phyloP scores from a whole-genome alignment of 2,329 filamentous ascomycete species.

The Fusarium camptoceras region DNA sequence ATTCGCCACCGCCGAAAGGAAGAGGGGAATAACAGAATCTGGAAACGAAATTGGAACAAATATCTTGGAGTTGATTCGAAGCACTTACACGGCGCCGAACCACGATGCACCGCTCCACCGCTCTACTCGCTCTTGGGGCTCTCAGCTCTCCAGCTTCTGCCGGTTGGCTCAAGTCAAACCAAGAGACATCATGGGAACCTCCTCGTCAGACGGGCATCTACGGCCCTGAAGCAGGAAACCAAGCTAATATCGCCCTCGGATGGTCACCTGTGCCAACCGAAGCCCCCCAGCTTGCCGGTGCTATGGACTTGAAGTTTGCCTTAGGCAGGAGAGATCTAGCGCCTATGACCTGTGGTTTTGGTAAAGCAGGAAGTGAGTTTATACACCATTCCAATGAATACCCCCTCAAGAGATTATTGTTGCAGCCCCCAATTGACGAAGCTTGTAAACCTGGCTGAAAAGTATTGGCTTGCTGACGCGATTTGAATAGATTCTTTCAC shows the following conservation, averaged over 20 bases:
- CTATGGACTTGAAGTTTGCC: slow-evolving; percentile 48
- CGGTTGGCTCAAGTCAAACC: slow-evolving; percentile 42
- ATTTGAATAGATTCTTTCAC: slow-evolving; percentile 45
- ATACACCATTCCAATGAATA: neutral
- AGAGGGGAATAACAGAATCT: neutral
- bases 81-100: neutral
- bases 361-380: slow-evolving; percentile 48
- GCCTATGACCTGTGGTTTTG: slow-evolving; percentile 50
- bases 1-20: neutral
- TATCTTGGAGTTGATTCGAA: neutral
- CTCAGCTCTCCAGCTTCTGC: slow-evolving; percentile 39
- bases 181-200: slow-evolving; percentile 47
- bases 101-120: slow-evolving; percentile 34
- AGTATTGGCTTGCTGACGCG: neutral
- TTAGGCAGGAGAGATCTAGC: slow-evolving; percentile 47
- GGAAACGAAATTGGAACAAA: neutral
- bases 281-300: slow-evolving; percentile 46
- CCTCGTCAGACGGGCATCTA: slow-evolving; percentile 44
- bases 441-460: neutral
- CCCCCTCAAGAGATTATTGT: neutral
- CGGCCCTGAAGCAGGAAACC: slow-evolving; percentile 21
- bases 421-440: neutral
- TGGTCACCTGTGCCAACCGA: slow-evolving; percentile 50
- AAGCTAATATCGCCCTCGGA: slow-evolving; percentile 47
- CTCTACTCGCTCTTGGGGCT: slow-evolving; percentile 44